Evolutionary conservation across 2,329 filamentous ascomycete species (phyloP).

Genomic region (Colletotrichum higginsianum): DNA sequence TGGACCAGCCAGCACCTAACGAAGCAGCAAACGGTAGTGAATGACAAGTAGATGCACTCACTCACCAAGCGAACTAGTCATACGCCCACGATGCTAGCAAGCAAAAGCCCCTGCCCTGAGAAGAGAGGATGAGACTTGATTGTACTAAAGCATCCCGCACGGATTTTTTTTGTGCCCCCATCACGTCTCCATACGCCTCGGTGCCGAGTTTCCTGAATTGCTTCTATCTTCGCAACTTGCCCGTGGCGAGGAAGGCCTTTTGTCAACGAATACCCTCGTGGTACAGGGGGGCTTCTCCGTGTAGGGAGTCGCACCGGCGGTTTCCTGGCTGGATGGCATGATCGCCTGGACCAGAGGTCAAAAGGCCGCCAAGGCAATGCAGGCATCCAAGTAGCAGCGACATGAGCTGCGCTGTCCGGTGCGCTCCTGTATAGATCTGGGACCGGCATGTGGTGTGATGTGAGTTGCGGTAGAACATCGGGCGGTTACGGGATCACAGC

Average conservation of each 20-base stretch:
- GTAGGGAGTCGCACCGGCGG: background rate
- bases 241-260: background rate
- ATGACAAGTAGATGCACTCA: background rate
- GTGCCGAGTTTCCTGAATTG: background rate
- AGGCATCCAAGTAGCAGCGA: background rate
- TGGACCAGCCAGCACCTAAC: background rate
- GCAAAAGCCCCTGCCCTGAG: background rate
- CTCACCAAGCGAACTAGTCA: background rate
- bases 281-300: background rate
- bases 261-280: background rate
- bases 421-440: background rate
- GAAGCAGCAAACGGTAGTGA: background rate
- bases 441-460: conserved; percentile 13
- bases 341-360: background rate
- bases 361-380: background rate
- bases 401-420: background rate
- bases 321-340: background rate
- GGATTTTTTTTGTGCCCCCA: background rate
- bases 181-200: background rate
- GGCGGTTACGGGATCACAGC: background rate
- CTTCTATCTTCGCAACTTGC: background rate
- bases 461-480: background rate
- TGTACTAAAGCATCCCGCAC: background rate
- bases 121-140: background rate
- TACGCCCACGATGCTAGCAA: background rate